phyloP scores from a whole-genome alignment of 2,329 filamentous ascomycete species.

The Orbilia brochopaga region DNA sequence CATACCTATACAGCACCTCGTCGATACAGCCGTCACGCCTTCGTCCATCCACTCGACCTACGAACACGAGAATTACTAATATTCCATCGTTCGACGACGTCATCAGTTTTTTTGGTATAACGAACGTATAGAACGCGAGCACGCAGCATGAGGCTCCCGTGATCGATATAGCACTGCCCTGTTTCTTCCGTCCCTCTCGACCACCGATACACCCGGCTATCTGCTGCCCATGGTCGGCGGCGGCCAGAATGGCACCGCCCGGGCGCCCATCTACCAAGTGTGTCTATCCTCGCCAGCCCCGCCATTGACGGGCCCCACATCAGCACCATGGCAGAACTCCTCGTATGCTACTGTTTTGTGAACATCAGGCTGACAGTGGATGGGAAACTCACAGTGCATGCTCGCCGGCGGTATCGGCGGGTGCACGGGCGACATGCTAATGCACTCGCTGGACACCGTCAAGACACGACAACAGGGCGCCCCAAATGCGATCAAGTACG shows the following conservation, averaged over 20 bases:
- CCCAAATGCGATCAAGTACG: conserved; percentile 89
- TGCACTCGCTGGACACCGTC: conserved; percentile 98
- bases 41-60: too few species aligned
- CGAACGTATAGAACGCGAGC: background rate
- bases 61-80: too few species aligned
- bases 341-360: too few species aligned
- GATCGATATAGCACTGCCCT: conserved; percentile 34
- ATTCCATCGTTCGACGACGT: too few species aligned
- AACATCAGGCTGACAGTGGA: background rate
- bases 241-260: conserved; percentile 34
- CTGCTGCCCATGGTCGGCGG: conserved; percentile 33
- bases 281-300: conserved; percentile 1
- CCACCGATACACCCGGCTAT: conserved; percentile 15
- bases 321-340: too few species aligned
- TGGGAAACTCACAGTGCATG: conserved; percentile 73
- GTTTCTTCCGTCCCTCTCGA: background rate
- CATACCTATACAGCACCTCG: too few species aligned
- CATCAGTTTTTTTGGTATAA: background rate
- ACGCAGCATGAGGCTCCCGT: conserved; percentile 42
- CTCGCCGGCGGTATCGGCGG: conserved; percentile 91
- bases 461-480: conserved; percentile 98
- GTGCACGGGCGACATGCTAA: conserved; percentile 91
- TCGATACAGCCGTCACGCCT: too few species aligned
- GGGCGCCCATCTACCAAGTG: conserved; percentile 50
- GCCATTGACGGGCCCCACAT: background rate